A percentile compares a stretch with the other conserved stretches of the same genome.
phyloP scores from a whole-genome alignment of 352 stramenopile genomes.

The Phytophthora megakarya region DNA sequence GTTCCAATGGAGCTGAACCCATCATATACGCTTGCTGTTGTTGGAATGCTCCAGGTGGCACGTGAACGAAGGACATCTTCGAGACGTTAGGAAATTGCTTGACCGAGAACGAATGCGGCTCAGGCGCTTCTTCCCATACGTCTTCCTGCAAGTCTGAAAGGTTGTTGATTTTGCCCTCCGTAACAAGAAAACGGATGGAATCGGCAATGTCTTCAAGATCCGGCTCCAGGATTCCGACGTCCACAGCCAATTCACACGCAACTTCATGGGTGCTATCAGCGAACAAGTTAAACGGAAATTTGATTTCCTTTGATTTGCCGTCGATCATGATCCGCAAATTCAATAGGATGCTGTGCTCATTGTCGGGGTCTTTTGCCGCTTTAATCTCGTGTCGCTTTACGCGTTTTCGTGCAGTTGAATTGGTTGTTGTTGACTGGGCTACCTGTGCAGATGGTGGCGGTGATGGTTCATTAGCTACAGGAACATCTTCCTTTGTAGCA shows the following conservation, averaged over 20 bases:
- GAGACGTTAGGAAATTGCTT: conserved; percentile 82
- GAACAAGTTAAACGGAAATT: conserved; percentile 96
- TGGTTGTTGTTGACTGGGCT: conserved; percentile 6
- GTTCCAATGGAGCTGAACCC: conserved; percentile 29
- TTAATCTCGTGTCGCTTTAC: conserved; percentile 86
- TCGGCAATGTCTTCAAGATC: conserved; percentile 94
- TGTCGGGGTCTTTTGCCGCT: conserved; percentile 78
- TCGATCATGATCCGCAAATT: conserved; percentile 91
- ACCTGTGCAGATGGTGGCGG: conserved; percentile 8
- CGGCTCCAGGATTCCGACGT: conserved; percentile 92
- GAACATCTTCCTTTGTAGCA: conserved; percentile 10
- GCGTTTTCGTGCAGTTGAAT: conserved; percentile 45
- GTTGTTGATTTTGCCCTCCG: conserved; percentile 88
- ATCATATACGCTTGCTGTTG: conserved; percentile 38
- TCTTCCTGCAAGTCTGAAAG: conserved; percentile 75
- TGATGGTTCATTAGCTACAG: conserved; percentile 17
- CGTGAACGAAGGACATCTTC: conserved; percentile 75
- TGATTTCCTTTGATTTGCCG: conserved; percentile 95
- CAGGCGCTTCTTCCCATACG: conserved; percentile 86
- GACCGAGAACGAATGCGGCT: conserved; percentile 80
- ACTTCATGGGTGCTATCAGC: conserved; percentile 94
- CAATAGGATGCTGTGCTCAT: conserved; percentile 84
- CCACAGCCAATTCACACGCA: conserved; percentile 94
- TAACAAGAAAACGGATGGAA: conserved; percentile 90
- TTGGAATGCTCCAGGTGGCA: conserved; percentile 29